Percentiles rank a stretch among this genome's conserved stretches.
Evolutionary conservation across 768 basidiomycete genomes (phyloP).

Genomic region (Suillus bovinus): DNA sequence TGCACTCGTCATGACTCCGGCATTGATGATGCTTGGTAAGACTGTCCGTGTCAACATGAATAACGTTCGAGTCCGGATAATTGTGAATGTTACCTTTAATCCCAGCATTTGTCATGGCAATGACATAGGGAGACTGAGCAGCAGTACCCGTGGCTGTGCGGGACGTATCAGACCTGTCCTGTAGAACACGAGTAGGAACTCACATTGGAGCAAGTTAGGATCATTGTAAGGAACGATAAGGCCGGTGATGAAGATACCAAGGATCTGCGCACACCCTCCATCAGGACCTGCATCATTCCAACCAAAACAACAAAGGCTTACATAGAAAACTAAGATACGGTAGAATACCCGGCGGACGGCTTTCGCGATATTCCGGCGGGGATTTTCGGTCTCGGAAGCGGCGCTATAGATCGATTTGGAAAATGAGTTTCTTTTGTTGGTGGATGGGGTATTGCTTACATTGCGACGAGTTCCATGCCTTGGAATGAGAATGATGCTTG

Average conservation of each 20-base stretch:
- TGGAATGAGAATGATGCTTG: conserved; percentile 76
- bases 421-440: neutral
- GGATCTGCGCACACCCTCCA: conserved; percentile 42
- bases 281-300: neutral
- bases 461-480: conserved; percentile 73
- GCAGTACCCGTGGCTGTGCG: conserved; percentile 51
- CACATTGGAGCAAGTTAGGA: conserved; percentile 43
- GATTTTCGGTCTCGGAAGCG: conserved; percentile 76
- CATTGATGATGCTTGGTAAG: conserved; percentile 70
- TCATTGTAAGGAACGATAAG: conserved; percentile 76
- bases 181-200: conserved; percentile 13
- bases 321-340: conserved; percentile 79
- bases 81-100: conserved; percentile 48
- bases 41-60: conserved; percentile 30
- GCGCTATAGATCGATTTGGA: conserved; percentile 42
- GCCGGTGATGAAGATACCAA: conserved; percentile 69
- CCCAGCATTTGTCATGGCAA: conserved; percentile 70
- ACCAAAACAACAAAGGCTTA: conserved; percentile 26
- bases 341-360: conserved; percentile 78
- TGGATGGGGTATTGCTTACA: conserved; percentile 45
- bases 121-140: conserved; percentile 77
- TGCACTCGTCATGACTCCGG: conserved; percentile 66
- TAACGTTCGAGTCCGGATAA: neutral
- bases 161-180: conserved; percentile 36
- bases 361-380: conserved; percentile 75